These are phyloP conservation scores for Adansonia madagascariensis DNA, from an alignment of 441 rosid species.

Conservation along the genomic window DNA sequence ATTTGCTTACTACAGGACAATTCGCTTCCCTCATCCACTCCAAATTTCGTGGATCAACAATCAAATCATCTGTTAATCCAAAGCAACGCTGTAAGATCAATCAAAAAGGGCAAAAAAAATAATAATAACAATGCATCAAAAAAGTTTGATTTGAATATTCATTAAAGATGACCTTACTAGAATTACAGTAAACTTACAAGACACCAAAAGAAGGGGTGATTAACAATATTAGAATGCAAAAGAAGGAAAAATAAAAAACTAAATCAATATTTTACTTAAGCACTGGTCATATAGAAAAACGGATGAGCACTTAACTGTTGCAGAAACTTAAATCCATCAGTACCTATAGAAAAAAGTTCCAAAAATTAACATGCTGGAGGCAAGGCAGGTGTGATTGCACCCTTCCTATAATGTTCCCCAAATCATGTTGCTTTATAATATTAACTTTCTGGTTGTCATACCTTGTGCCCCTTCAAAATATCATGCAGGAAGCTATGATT, in stretches of 20 bases:
- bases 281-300: background rate
- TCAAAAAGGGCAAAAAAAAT: conserved; percentile 27
- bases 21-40: conserved; percentile 96
- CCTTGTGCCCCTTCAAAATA: background rate
- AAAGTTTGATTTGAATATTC: background rate
- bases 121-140: conserved; percentile 7
- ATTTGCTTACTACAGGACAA: conserved; percentile 86
- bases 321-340: conserved; percentile 16
- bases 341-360: conserved; percentile 3
- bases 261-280: background rate
- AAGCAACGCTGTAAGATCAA: conserved; percentile 32
- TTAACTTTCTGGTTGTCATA: background rate
- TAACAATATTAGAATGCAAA: background rate
- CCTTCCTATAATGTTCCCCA: conserved; percentile 1
- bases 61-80: conserved; percentile 73
- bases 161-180: background rate
- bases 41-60: conserved; percentile 91
- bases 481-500: background rate
- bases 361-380: background rate
- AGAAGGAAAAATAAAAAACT: conserved; percentile 14
- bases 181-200: background rate
- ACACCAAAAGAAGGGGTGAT: background rate
- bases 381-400: conserved; percentile 6
- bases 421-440: background rate
- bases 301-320: background rate